A percentile compares a stretch with the other conserved stretches of the same genome.
Evolutionary conservation across 1,284 basidiomycete species (phyloP).

Genomic region (Heterobasidion parviporum): DNA sequence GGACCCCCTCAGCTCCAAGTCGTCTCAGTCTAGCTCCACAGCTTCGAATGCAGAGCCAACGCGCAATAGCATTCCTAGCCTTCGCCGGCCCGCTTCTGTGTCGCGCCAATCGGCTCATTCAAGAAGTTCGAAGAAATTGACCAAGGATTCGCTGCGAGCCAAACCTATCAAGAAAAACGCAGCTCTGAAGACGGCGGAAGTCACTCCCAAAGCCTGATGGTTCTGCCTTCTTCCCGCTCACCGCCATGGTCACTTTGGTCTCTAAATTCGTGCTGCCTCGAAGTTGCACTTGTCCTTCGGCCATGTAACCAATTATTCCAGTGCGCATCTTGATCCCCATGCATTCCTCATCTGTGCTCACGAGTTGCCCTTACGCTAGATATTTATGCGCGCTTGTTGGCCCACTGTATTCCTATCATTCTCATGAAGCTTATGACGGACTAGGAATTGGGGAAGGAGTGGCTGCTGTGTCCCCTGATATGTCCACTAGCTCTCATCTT

Average conservation of each 20-base stretch:
- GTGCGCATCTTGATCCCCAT: background rate
- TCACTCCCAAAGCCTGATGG: no score
- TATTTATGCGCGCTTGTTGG: background rate
- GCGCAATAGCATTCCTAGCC: background rate
- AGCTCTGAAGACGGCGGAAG: background rate
- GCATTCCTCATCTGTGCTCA: no score
- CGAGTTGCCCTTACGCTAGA: background rate
- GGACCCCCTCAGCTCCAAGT: background rate
- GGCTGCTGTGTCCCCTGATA: background rate
- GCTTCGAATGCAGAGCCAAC: background rate
- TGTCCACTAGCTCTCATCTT: background rate
- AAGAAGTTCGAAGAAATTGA: background rate
- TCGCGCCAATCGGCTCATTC: slow-evolving; percentile 10
- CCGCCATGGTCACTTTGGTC: no score
- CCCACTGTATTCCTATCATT: background rate
- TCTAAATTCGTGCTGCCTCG: no score
- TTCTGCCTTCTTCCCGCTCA: no score
- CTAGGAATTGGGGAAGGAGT: background rate
- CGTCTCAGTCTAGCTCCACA: background rate
- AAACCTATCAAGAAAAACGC: slow-evolving; percentile 7
- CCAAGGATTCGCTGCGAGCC: slow-evolving; percentile 4
- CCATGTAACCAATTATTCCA: background rate
- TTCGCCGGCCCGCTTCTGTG: background rate
- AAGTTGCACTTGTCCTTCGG: background rate
- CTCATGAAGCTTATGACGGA: background rate